Percentiles rank a stretch among this genome's conserved stretches.
Conservation (phyloP, 2,329 filamentous ascomycete species). For the Phialocephala subalpina region DNA sequence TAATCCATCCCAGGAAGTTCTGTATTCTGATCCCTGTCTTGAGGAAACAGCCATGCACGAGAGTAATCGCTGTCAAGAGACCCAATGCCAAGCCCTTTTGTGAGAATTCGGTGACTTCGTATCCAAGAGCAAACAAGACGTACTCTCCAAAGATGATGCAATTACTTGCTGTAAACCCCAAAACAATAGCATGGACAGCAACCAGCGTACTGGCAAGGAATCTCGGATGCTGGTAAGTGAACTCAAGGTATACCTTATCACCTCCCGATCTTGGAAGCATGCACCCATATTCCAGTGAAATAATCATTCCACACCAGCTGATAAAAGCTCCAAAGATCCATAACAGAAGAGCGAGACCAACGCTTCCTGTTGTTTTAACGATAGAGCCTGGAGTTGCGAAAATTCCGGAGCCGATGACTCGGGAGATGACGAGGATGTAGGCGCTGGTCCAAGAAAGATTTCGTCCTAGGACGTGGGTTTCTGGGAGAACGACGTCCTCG, state of each 20-base stretch:
- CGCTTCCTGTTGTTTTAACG: conserved; percentile 70
- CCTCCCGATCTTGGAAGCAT: conserved; percentile 57
- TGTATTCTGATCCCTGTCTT: conserved; percentile 66
- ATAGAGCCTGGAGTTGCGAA: conserved; percentile 67
- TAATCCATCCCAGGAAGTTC: conserved; percentile 68
- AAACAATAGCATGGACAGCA: conserved; percentile 57
- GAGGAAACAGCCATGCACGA: conserved; percentile 66
- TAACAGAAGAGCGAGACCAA: conserved; percentile 60
- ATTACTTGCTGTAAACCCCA: conserved; percentile 61
- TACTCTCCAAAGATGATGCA: conserved; percentile 61
- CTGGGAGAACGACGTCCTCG: conserved; percentile 66
- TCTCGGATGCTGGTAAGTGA: conserved; percentile 58
- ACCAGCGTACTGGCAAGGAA: conserved; percentile 61
- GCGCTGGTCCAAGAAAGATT: conserved; percentile 38
- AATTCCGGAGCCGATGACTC: conserved; percentile 40
- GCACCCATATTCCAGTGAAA: conserved; percentile 55
- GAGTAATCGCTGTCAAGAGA: conserved; percentile 62
- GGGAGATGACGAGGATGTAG: conserved; percentile 42
- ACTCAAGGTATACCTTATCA: conserved; percentile 62
- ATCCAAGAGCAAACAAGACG: conserved; percentile 53
- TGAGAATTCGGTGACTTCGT: conserved; percentile 53
- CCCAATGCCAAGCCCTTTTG: conserved; percentile 54
- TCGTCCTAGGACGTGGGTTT: conserved; percentile 65
- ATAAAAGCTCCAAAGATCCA: conserved; percentile 60
- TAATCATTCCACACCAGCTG: conserved; percentile 51